Evolutionary conservation across 2,329 filamentous ascomycete species (phyloP).

Genomic region (Ceratocystis albifundus): DNA sequence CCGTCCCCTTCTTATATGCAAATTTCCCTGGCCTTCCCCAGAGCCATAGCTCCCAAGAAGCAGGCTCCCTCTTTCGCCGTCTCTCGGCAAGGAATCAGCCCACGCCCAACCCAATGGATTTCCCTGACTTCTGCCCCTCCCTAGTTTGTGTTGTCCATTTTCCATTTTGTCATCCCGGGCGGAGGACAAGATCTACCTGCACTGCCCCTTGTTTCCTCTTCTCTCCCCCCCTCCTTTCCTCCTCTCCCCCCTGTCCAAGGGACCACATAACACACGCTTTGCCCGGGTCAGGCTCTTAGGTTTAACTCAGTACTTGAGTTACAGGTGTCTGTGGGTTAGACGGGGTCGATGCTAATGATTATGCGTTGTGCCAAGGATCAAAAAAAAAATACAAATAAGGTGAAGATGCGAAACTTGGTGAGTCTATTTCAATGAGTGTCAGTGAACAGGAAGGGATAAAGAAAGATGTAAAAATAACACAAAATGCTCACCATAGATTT

Average conservation of each 20-base stretch:
- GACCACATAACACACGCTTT: neutral
- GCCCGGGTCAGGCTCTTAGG: neutral
- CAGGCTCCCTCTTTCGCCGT: neutral
- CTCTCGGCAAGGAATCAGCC: constrained; percentile 7
- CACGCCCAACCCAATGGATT: neutral
- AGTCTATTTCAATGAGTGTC: neutral
- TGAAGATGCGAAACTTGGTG: neutral
- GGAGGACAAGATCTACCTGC: constrained; percentile 1
- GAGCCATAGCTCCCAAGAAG: neutral
- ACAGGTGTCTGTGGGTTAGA: neutral
- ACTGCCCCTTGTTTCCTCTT: constrained; percentile 2
- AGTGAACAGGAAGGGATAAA: too few species aligned
- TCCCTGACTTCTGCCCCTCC: neutral
- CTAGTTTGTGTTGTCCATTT: neutral
- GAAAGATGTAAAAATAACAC: too few species aligned
- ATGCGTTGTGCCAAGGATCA: neutral
- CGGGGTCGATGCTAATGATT: neutral
- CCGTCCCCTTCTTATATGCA: constrained; percentile 3
- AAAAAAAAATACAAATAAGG: neutral
- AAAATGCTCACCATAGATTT: neutral
- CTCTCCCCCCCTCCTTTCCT: neutral
- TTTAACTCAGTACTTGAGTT: neutral
- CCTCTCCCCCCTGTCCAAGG: neutral
- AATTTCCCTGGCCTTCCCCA: neutral
- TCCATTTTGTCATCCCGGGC: neutral